Evolutionary conservation across 1,284 basidiomycete genomes (phyloP), one percentile per base, ranked within the genome.

Genomic region (Tylopilus sp.): DNA sequence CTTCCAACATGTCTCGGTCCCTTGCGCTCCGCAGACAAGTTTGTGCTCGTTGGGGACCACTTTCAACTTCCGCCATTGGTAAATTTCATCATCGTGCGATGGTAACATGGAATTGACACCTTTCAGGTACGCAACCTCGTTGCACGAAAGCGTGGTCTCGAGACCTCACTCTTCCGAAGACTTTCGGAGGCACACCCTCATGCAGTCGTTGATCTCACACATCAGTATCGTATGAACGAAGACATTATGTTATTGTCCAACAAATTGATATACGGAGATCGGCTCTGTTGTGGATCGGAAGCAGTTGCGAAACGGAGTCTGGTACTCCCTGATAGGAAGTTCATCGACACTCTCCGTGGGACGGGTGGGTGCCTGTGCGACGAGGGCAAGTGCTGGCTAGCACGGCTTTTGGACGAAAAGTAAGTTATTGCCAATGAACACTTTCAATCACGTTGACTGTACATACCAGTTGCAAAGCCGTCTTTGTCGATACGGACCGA

Each of bases 181-280:
- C 86, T 99, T 6, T 95, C 94, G 0, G 92, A 96, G 55, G 91
- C 92, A 0, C 95, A 98, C 73, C 95, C 95, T 0, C 80, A 89
- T 26, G 90, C 95, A 2, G 92, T 98, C 53, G 88, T 93, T 24
- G 91, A 96, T 69, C 86, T 99, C 39, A 87, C 89, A 1, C 85
- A 92, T 60, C 97, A 99, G 77, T 99, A 99, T 77, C 87, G 98
- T 61, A 99, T 99, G 97, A 98, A 97, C 78, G 89, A 88, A 63
- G 96, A 98, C 66, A 99, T 99, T 75, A 99, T 99, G 97, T 77
- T 87, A 12, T 82, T 99, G 16, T 96, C 95, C 7, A 99, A 99
- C 77, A 86, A 86, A 63, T 87, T 99, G 44, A 93, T 99, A 22
- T 99, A 99, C 74, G 81, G 87, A 22, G 88, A 94, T 61, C 86